Conservation (phyloP, 78 protist genomes). For the Tieghemostelium lacteum region DNA sequence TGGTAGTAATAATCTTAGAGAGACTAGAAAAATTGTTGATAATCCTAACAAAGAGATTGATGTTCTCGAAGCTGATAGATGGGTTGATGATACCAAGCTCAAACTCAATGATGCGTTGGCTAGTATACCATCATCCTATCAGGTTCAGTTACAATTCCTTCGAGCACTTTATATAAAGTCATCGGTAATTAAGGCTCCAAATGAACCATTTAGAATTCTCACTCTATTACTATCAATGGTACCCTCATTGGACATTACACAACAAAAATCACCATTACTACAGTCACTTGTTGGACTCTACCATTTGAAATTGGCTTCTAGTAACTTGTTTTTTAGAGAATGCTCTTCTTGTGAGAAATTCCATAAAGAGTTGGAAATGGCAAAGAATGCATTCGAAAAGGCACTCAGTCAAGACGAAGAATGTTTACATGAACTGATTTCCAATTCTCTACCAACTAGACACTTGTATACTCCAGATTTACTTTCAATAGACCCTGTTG, state of each 20-base stretch:
- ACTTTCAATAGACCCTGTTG: too few relatives aligned
- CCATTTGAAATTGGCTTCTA: not conserved
- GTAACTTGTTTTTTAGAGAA: too few relatives aligned
- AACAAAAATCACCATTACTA: too few relatives aligned
- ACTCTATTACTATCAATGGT: not conserved
- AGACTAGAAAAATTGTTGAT: not conserved
- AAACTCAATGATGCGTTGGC: slow-evolving; percentile 4
- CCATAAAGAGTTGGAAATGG: not conserved
- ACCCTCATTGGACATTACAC: not conserved
- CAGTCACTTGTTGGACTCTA: not conserved
- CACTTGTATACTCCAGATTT: not conserved
- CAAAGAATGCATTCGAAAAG: not conserved
- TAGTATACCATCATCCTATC: slow-evolving; percentile 26
- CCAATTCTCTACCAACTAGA: not conserved
- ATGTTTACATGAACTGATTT: not conserved
- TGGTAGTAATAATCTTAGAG: not conserved
- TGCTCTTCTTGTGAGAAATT: too few relatives aligned
- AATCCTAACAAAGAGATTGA: too few relatives aligned
- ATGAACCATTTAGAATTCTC: not conserved
- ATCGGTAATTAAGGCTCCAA: not conserved
- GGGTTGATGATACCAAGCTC: slow-evolving; percentile 4
- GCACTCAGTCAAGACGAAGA: not conserved
- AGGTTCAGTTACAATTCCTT: not conserved
- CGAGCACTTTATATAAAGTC: not conserved
- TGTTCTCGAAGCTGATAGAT: not conserved